Base-by-base conservation (phyloP, 2,329 filamentous ascomycete genomes). In the Penicillium expansum region DNA sequence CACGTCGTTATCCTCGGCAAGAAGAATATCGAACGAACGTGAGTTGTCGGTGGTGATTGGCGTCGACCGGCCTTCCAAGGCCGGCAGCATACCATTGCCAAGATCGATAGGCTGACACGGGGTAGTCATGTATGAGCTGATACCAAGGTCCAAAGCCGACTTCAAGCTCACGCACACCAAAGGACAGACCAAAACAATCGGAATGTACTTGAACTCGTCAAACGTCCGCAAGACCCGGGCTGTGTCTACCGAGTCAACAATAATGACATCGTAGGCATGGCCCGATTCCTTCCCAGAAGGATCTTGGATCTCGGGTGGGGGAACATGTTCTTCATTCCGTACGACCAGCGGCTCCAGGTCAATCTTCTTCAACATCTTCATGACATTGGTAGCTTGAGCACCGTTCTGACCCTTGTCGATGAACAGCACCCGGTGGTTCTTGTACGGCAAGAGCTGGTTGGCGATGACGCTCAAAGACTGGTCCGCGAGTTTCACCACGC, bases 71-170 rank as follows among this genome's bases (percentile, higher is more conserved):
- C 95, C 95, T 76, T 97, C 94, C 24, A 99, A 81, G 3, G 94
- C 94, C 7, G 94, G 94, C 18, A 97, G 90, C 84, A 99, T 92
- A 64, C 92, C 93, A 69, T 97, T 97, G 58, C 92, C 92, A 57
- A 99, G 80, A 74, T 99, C 94, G 61, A 97, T 96, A 5, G 93
- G 86, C 69, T 93, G 84, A 76, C 94, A 97, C 9, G 94, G 94
- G 16, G 92, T 96, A 2, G 94, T 97, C 92, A 97, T 97, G 76
- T 97, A 97, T 49, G 92, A 97, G n/a, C 92, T 95, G 65, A 99
- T 96, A 61, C 94, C 93, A 62, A 97, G 83, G 72, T 97, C 94
- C 58, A 97, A 79, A 57, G 93, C 94, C 3, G 91, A 94, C 78
- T 96, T 96, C 66, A 99, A 82, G 73, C 87, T 95, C 64, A 97